phyloP scores from a whole-genome alignment of 2,329 filamentous ascomycete species.

The Aspergillus calidoustus region DNA sequence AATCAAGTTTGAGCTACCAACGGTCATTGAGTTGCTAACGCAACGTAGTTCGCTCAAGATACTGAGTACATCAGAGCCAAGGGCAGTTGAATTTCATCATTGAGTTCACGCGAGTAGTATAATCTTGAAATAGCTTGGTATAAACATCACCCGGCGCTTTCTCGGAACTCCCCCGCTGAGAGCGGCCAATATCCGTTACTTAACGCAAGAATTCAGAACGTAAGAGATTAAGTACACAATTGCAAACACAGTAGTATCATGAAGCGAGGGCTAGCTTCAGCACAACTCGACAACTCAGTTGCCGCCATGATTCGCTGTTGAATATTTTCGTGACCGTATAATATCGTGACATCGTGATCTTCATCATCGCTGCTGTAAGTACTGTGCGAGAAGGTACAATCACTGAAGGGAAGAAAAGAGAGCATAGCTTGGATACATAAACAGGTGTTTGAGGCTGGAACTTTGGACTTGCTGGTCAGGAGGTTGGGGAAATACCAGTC shows the following conservation, averaged over 20 bases:
- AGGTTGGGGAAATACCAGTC: conserved; percentile 11
- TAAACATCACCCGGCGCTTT: neutral
- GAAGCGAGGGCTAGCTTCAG: conserved; percentile 31
- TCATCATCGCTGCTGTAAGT: conserved; percentile 45
- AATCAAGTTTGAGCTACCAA: neutral
- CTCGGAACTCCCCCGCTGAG: neutral
- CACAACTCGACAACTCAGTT: conserved; percentile 30
- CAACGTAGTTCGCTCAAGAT: neutral
- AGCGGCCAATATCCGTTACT: conserved; percentile 14
- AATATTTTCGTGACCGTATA: conserved; percentile 40
- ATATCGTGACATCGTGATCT: conserved; percentile 48
- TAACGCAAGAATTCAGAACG: conserved; percentile 22
- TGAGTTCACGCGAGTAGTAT: conserved; percentile 3
- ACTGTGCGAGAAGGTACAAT: conserved; percentile 45
- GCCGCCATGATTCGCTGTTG: conserved; percentile 28
- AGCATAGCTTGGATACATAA: conserved; percentile 37
- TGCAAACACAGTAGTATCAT: conserved; percentile 24
- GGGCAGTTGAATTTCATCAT: conserved; percentile 12
- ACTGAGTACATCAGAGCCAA: neutral
- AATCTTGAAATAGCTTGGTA: conserved; percentile 6
- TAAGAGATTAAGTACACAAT: conserved; percentile 26
- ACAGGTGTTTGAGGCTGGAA: conserved; percentile 27
- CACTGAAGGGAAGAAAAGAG: conserved; percentile 38
- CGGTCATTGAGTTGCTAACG: conserved; percentile 1
- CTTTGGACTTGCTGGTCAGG: conserved; percentile 19